phyloP scores from a whole-genome alignment of 768 basidiomycete species.

The Collybia nuda region DNA sequence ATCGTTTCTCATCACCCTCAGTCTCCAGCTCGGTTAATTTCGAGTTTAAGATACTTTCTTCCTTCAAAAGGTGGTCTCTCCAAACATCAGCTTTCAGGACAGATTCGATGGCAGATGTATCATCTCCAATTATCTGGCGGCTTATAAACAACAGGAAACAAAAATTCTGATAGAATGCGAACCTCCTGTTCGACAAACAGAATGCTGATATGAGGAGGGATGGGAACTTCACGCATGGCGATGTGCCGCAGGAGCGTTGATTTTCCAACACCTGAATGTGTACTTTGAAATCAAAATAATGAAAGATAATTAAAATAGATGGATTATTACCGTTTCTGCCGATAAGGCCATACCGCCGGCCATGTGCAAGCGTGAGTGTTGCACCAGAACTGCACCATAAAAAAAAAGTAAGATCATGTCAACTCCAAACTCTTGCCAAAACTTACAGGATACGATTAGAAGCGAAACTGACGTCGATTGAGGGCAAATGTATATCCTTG shows the following conservation, averaged over 20 bases:
- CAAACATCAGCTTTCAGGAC: slow-evolving; percentile 99
- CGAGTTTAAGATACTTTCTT: slow-evolving; percentile 76
- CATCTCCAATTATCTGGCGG: slow-evolving; percentile 84
- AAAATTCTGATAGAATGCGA: background rate
- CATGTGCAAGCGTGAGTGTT: slow-evolving; percentile 82
- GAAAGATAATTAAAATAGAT: background rate
- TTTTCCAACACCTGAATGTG: slow-evolving; percentile 80
- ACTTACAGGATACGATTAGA: slow-evolving; percentile 89
- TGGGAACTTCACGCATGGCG: slow-evolving; percentile 90
- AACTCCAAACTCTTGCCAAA: background rate
- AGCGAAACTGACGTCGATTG: slow-evolving; percentile 95
- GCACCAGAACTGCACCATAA: slow-evolving; percentile 65
- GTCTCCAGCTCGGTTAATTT: slow-evolving; percentile 70
- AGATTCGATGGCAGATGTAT: slow-evolving; percentile 87
- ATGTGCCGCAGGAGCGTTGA: slow-evolving; percentile 94
- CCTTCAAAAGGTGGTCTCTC: slow-evolving; percentile 88
- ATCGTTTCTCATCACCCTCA: slow-evolving; percentile 75
- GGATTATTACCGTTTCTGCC: slow-evolving; percentile 71
- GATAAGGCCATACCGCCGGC: slow-evolving; percentile 89
- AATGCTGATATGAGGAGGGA: slow-evolving; percentile 94
- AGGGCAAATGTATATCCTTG: slow-evolving; percentile 93
- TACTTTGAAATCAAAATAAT: slow-evolving; percentile 1
- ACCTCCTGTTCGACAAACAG: slow-evolving; percentile 99
- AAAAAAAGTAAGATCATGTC: slow-evolving; percentile 3
- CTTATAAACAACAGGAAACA: background rate